Conservation (phyloP, 768 basidiomycete genomes). For the Termitomyces sp. region DNA sequence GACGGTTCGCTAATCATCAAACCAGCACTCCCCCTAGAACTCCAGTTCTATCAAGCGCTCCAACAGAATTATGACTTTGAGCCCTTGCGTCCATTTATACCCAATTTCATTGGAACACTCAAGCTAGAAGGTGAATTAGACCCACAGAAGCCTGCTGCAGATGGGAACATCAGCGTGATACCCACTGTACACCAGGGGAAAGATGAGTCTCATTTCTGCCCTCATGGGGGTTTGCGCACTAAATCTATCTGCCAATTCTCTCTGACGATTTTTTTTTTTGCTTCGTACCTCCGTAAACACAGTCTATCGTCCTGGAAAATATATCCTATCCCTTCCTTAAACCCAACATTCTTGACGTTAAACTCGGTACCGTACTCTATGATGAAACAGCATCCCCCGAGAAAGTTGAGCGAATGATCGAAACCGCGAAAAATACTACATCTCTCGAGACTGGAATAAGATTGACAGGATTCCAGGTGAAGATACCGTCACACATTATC, state of each 20-base stretch:
- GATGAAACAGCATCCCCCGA: conserved; percentile 61
- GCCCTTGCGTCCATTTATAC: conserved; percentile 53
- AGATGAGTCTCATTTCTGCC: conserved; percentile 14
- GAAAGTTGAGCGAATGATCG: conserved; percentile 76
- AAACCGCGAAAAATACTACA: conserved; percentile 65
- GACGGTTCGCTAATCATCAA: conserved; percentile 82
- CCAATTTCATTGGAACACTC: conserved; percentile 76
- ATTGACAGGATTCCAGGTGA: conserved; percentile 88
- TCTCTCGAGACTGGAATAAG: conserved; percentile 70
- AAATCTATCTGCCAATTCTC: neutral
- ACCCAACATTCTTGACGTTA: conserved; percentile 88
- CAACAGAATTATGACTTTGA: conserved; percentile 33
- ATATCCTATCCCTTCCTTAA: conserved; percentile 63
- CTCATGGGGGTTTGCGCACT: neutral
- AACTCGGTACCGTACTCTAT: conserved; percentile 88
- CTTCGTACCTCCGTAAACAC: conserved; percentile 22
- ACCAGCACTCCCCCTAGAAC: conserved; percentile 57
- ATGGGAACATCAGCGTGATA: conserved; percentile 12
- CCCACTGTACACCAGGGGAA: conserved; percentile 10
- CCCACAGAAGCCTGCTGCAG: conserved; percentile 17
- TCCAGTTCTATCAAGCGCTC: conserved; percentile 63
- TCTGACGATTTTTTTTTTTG: neutral
- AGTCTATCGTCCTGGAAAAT: conserved; percentile 86
- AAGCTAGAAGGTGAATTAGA: conserved; percentile 61
- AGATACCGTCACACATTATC: conserved; percentile 10